phyloP scores from a whole-genome alignment of 108 stramenopile species.

The Nitzschia sp. region DNA sequence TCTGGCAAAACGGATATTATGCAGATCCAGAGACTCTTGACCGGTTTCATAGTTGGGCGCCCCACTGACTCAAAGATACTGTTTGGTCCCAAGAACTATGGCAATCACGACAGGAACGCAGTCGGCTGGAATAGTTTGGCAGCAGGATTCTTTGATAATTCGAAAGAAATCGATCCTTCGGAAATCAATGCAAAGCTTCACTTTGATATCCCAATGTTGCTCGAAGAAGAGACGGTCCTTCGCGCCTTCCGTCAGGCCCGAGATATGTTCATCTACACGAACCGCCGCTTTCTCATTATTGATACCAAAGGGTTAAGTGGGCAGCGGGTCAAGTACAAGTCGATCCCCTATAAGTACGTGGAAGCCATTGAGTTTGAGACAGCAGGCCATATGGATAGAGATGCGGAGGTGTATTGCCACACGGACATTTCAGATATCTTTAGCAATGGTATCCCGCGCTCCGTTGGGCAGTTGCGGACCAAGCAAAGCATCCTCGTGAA shows the following conservation, averaged over 20 bases:
- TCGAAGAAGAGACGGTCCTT: slow-evolving; percentile 58
- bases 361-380: slow-evolving; percentile 63
- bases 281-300: slow-evolving; percentile 51
- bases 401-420: slow-evolving; percentile 32
- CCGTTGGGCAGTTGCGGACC: slow-evolving; percentile 1
- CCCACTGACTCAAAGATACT: slow-evolving; percentile 9
- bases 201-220: slow-evolving; percentile 49
- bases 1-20: slow-evolving; percentile 56
- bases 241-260: slow-evolving; percentile 56
- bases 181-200: slow-evolving; percentile 48
- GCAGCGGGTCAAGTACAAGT: slow-evolving; percentile 60
- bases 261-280: slow-evolving; percentile 58
- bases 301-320: slow-evolving; percentile 69
- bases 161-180: slow-evolving; percentile 47
- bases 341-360: slow-evolving; percentile 53
- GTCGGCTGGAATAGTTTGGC: slow-evolving; percentile 8
- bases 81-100: slow-evolving; percentile 18
- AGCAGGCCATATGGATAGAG: slow-evolving; percentile 46
- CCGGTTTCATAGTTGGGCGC: slow-evolving; percentile 52
- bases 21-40: slow-evolving; percentile 58
- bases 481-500: slow-evolving; percentile 29
- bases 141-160: slow-evolving; percentile 41
- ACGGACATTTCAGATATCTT: slow-evolving; percentile 5
- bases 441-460: slow-evolving; percentile 8
- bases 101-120: slow-evolving; percentile 3